Conservation (phyloP, 805 yeast genomes). For the Candida loeiensis region DNA sequence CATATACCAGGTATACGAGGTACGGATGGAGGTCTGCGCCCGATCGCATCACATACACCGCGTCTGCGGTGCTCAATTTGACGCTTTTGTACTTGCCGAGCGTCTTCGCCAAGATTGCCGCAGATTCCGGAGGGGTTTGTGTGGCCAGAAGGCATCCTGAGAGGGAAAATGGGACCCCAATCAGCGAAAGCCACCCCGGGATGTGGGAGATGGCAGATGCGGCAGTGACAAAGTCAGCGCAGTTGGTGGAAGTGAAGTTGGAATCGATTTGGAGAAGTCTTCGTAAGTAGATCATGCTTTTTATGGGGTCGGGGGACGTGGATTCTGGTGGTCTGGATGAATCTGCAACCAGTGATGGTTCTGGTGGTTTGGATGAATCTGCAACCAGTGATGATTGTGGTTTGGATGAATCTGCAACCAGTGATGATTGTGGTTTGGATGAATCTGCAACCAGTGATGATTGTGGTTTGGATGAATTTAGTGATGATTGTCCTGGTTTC, state of each 20-base stretch:
- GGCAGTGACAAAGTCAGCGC: background rate
- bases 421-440: no score
- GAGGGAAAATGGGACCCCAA: conserved; percentile 2
- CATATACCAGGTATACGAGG: conserved; percentile 11
- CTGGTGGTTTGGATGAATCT: no score
- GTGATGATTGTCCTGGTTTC: no score
- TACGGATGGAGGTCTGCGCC: conserved; percentile 8
- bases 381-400: no score
- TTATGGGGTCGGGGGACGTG: background rate
- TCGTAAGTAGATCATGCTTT: conserved; percentile 9
- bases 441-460: no score
- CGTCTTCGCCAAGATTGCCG: background rate
- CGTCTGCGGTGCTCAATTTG: conserved; percentile 10
- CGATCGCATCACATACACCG: conserved; percentile 8
- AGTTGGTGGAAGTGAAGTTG: background rate
- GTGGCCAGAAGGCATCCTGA: conserved; percentile 4
- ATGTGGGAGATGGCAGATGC: background rate
- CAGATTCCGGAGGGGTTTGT: background rate
- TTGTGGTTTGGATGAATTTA: no score
- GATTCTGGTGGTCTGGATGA: background rate
- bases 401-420: no score
- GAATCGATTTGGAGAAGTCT: conserved; percentile 1
- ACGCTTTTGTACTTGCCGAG: background rate
- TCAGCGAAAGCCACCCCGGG: conserved; percentile 14
- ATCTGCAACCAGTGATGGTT: no score